Conservation (phyloP, 192 early-diverging fungal species). For the Spizellomyces punctatus region DNA sequence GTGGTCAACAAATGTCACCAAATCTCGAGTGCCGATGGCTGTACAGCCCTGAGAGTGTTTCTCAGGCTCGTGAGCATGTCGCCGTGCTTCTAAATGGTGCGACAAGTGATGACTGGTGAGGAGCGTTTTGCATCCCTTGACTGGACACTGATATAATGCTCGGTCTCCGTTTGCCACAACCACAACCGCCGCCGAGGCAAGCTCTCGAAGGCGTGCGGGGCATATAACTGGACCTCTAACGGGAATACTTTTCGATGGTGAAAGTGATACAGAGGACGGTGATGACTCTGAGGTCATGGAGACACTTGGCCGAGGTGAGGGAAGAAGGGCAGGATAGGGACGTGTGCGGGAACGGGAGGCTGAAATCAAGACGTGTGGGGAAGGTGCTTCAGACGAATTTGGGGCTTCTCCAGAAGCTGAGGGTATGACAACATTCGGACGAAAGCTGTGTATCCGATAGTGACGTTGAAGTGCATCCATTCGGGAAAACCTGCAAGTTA, state of each 20-base stretch:
- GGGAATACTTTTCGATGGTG: not conserved
- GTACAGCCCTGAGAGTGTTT: not conserved
- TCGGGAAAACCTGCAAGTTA: constrained; percentile 15
- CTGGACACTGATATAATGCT: constrained; percentile 26
- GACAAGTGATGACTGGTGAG: constrained; percentile 10
- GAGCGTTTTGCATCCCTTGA: constrained; percentile 14
- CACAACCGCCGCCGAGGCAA: constrained; percentile 8
- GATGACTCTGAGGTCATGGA: too few species aligned
- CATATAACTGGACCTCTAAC: not conserved
- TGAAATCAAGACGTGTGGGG: not conserved
- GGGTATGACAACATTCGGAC: not conserved
- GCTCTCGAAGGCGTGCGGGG: constrained; percentile 12
- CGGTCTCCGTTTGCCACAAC: constrained; percentile 22
- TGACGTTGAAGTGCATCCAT: constrained; percentile 27
- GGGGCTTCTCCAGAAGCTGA: too few species aligned
- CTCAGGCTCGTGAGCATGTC: not conserved
- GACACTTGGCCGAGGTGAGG: not conserved
- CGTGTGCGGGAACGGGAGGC: not conserved
- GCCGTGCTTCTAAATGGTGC: constrained; percentile 10
- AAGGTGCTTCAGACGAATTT: too few species aligned
- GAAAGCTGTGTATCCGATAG: constrained; percentile 8
- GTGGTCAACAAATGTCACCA: constrained; percentile 16
- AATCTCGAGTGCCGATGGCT: constrained; percentile 2
- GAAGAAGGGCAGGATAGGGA: not conserved
- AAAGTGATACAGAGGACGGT: too few species aligned